Base-by-base conservation (phyloP, 2,329 filamentous ascomycete species). In the Colletotrichum acutatum region DNA sequence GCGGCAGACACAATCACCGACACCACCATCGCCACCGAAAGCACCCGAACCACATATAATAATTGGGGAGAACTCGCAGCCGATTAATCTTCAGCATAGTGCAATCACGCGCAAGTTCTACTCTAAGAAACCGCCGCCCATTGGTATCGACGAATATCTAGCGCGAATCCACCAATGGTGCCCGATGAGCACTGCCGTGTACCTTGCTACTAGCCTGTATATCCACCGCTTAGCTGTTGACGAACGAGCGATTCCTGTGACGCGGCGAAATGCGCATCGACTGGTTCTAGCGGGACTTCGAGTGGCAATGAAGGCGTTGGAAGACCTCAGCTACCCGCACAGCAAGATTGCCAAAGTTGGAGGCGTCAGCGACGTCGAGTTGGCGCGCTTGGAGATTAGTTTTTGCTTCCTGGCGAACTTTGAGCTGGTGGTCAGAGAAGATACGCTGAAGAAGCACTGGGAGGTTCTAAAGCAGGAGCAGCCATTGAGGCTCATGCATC, bases 21-120 rank as follows among this genome's bases (percentile, higher is more conserved):
- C 61, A 78, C 79, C 9, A 76, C 76, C n/a, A 72, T 76, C 66
- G 76, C 78, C 78, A 5, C 77, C 75, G 54, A 75, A 78, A 30
- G 78, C 79, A 24, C 78, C 78, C 19, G 82, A 86, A 73, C 90
- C 90, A 19, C 90, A 91, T 77, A 85, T 91, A 65, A 84, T 92
- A 58, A 87, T 92, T 68, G 90, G 91, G n/a, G 89, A 90, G 58
- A 90, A 94, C 80, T 91, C 91, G 34, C 91, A 95, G 77, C 92
- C 93, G 26, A 86, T 95, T 69, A 91, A 92, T 73, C 84, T 94
- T 42, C 95, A 98, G 80, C 93, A 97, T 79, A 92, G 91, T 74
- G 93, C 95, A 76, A 94, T 98, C 75, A 95, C 94, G 22, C 91
- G 95, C 76, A 97, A 97, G 78, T 99, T 99, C 83, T 97, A 97